Conservation (phyloP, 129 eudicot species). For the Saposhnikovia divaricata region DNA sequence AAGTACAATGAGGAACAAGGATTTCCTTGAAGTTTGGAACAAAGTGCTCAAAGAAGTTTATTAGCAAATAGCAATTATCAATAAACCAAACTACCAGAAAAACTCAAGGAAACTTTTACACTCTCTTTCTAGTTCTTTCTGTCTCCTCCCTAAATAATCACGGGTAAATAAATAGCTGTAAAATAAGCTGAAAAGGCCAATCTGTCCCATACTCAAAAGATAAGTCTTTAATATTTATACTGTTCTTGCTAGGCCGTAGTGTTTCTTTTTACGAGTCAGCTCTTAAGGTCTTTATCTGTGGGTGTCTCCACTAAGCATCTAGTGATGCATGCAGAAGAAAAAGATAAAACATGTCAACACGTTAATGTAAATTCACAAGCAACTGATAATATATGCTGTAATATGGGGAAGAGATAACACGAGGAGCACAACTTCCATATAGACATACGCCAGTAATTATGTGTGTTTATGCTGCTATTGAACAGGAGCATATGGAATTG, state of each 20-base stretch:
- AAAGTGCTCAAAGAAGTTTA: constrained; percentile 8
- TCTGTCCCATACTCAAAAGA: neutral
- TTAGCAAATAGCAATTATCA: neutral
- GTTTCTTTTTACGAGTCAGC: neutral
- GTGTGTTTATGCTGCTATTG: constrained; percentile 16
- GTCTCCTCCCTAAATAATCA: neutral
- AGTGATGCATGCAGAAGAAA: neutral
- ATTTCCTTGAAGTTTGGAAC: neutral
- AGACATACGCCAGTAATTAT: neutral
- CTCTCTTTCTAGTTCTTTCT: no score
- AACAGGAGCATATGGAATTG: constrained; percentile 95
- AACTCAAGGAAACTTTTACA: neutral
- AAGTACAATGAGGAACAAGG: neutral
- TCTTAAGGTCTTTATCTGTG: neutral
- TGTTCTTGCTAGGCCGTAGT: neutral
- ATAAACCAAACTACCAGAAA: neutral
- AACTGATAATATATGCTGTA: neutral
- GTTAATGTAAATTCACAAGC: neutral
- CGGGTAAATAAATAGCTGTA: neutral
- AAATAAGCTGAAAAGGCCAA: neutral
- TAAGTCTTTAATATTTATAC: neutral
- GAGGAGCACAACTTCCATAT: neutral
- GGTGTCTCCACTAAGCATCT: neutral
- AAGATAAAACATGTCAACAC: neutral
- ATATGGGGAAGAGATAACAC: neutral